These are phyloP conservation scores for Acacia confusa DNA, from an alignment of 306 rosid genomes.

Conservation along the genomic window DNA sequence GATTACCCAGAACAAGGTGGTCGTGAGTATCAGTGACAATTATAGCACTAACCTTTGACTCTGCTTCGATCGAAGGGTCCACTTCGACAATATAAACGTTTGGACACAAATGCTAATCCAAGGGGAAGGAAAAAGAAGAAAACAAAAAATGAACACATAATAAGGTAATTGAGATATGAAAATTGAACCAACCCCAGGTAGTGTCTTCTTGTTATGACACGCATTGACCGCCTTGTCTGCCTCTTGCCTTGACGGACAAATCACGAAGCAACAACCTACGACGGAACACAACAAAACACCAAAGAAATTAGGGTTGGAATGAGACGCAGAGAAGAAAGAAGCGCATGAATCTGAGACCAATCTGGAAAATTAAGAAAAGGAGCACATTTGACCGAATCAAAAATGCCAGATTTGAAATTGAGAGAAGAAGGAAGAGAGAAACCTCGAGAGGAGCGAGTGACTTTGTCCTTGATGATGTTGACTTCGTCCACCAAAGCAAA, in stretches of 20 bases:
- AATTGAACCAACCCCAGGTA: conserved; percentile 74
- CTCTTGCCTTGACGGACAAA: conserved; percentile 89
- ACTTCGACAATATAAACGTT: background rate
- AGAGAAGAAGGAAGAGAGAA: background rate
- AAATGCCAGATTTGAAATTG: conserved; percentile 26
- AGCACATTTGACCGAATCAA: conserved; percentile 11
- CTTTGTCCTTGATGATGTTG: conserved; percentile 97
- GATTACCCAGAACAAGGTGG: conserved; percentile 14
- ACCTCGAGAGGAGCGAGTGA: conserved; percentile 94
- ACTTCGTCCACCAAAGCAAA: conserved; percentile 89
- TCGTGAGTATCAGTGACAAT: conserved; percentile 25
- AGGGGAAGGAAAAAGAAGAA: background rate
- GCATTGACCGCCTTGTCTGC: conserved; percentile 98
- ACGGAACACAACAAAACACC: background rate
- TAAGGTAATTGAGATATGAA: background rate
- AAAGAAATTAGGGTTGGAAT: conserved; percentile 44
- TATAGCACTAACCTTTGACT: conserved; percentile 18
- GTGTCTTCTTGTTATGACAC: conserved; percentile 86
- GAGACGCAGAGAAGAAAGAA: background rate
- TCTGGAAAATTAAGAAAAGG: background rate
- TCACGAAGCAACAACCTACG: conserved; percentile 90
- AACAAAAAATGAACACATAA: background rate
- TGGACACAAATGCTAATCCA: background rate
- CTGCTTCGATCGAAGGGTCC: conserved; percentile 18
- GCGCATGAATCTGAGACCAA: background rate